phyloP scores from a whole-genome alignment of 148 eudicot species.

The Cornus kousa region DNA sequence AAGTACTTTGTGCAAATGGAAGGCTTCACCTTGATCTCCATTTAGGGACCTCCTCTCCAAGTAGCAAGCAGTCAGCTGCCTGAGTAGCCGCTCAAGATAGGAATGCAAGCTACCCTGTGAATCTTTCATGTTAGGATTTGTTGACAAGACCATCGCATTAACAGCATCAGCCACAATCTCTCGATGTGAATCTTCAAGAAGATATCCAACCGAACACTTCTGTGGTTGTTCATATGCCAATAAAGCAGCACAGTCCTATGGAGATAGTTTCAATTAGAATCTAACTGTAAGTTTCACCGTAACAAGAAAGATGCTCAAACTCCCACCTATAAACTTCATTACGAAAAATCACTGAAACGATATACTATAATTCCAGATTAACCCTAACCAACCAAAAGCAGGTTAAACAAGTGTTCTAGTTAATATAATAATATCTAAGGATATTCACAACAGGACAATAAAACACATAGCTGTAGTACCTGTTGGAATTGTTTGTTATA shows the following conservation, averaged over 20 bases:
- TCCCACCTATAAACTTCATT: too few species aligned
- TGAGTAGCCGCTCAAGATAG: slow-evolving; percentile 67
- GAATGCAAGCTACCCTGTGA: slow-evolving; percentile 59
- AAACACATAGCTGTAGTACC: neutral
- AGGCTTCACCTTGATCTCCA: slow-evolving; percentile 91
- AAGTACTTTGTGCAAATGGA: slow-evolving; percentile 55
- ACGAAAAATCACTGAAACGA: neutral
- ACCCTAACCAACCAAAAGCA: slow-evolving; percentile 2
- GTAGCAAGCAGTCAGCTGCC: slow-evolving; percentile 79
- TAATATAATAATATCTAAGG: too few species aligned
- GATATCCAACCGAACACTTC: slow-evolving; percentile 75
- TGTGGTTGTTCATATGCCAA: slow-evolving; percentile 83
- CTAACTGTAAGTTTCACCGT: neutral
- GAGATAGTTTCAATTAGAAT: neutral
- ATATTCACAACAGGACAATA: neutral
- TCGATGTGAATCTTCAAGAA: slow-evolving; percentile 69
- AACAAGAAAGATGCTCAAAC: neutral
- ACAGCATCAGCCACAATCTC: slow-evolving; percentile 88
- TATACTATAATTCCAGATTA: neutral
- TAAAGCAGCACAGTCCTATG: slow-evolving; percentile 82
- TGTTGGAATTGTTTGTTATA: neutral
- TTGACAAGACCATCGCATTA: slow-evolving; percentile 72
- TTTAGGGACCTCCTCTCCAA: slow-evolving; percentile 72
- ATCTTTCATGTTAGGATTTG: slow-evolving; percentile 58
- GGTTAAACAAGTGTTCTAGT: neutral